phyloP scores from a whole-genome alignment of 2,329 filamentous ascomycete species.

The Sporothrix protearum region DNA sequence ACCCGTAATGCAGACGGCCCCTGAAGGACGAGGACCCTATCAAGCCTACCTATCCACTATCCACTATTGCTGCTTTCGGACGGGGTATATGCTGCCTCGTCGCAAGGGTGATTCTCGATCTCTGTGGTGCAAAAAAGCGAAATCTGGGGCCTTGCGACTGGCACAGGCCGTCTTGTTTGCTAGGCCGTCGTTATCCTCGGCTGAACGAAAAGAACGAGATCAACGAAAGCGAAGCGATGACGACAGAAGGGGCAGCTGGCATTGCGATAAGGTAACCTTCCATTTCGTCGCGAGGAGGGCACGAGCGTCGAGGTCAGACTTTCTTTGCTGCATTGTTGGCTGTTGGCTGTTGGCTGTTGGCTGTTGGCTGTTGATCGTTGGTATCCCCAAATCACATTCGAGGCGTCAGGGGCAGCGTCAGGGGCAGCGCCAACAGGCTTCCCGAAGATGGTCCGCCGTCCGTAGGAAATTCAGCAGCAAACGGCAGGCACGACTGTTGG shows the following conservation, averaged over 20 bases:
- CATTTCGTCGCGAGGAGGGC: not conserved
- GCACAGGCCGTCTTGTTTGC: not conserved
- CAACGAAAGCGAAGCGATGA: not conserved
- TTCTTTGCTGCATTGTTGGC: not conserved
- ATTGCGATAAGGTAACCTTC: not conserved
- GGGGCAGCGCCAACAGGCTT: not conserved
- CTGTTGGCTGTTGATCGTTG: not conserved
- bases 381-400: not conserved
- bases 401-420: conserved; percentile 1
- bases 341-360: not conserved
- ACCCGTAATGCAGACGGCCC: not conserved
- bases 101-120: not conserved
- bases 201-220: conserved; percentile 29
- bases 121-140: not conserved
- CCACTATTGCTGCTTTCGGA: not conserved
- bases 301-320: not conserved
- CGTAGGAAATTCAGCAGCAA: not conserved
- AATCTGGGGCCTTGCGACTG: not conserved
- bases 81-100: not conserved
- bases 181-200: conserved; percentile 32
- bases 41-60: not conserved
- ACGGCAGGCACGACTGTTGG: not conserved
- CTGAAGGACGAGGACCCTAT: not conserved
- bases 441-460: conserved; percentile 1
- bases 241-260: conserved; percentile 4